Conservation (phyloP, 1,284 basidiomycete species). For the Puccinia triticina region DNA sequence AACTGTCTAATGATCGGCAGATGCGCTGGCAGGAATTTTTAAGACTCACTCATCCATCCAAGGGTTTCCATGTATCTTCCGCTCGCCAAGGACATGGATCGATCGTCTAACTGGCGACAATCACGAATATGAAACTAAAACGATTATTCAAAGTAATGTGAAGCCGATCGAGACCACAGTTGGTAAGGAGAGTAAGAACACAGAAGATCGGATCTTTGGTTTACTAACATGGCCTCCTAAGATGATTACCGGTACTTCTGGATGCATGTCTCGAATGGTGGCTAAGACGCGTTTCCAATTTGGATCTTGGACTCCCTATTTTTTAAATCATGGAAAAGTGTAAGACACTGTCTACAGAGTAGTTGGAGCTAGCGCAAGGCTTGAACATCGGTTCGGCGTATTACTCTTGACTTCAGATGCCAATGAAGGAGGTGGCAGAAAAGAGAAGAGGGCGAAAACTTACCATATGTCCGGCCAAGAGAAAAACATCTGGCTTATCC, state of each 20-base stretch:
- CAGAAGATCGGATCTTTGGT: not conserved
- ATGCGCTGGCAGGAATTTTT: not conserved
- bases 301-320: slow-evolving; percentile 56
- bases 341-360: too few species aligned
- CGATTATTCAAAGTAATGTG: not conserved
- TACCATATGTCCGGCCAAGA: slow-evolving; percentile 68
- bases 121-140: slow-evolving; percentile 73
- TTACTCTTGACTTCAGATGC: not conserved
- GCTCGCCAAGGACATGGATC: slow-evolving; percentile 74
- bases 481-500: slow-evolving; percentile 81
- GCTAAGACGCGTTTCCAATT: slow-evolving; percentile 73
- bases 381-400: not conserved
- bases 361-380: not conserved
- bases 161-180: not conserved
- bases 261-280: slow-evolving; percentile 74
- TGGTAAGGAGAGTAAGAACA: not conserved
- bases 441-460: not conserved
- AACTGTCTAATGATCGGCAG: not conserved
- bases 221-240: slow-evolving; percentile 67
- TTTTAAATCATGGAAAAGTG: not conserved
- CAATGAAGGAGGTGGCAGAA: not conserved
- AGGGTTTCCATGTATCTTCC: slow-evolving; percentile 86
- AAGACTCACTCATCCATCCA: slow-evolving; percentile 63
- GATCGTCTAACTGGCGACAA: slow-evolving; percentile 70
- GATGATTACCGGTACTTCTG: slow-evolving; percentile 74